phyloP scores from a whole-genome alignment of 768 basidiomycete genomes.

The Termitomyces sp. region DNA sequence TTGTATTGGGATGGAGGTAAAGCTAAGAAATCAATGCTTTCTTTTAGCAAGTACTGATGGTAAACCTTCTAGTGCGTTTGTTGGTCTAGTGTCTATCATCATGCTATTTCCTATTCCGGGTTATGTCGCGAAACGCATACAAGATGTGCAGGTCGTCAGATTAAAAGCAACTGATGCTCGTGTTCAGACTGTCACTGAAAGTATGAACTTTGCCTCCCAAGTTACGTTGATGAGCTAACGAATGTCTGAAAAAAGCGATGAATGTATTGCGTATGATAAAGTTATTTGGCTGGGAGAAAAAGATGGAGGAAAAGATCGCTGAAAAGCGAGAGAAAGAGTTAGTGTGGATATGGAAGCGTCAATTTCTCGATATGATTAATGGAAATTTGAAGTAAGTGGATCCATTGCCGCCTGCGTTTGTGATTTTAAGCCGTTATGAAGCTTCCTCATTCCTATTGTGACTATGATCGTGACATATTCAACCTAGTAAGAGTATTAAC shows the following conservation, averaged over 20 bases:
- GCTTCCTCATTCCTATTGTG: conserved; percentile 53
- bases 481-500: conserved; percentile 39
- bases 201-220: conserved; percentile 26
- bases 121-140: conserved; percentile 41
- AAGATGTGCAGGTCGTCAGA: conserved; percentile 40
- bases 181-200: conserved; percentile 57
- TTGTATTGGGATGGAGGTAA: conserved; percentile 44
- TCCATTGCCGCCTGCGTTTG: background rate
- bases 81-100: conserved; percentile 49
- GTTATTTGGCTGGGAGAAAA: conserved; percentile 63
- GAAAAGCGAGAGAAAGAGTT: conserved; percentile 61
- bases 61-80: conserved; percentile 37
- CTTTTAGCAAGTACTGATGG: conserved; percentile 1
- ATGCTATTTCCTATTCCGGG: conserved; percentile 55
- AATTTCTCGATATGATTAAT: conserved; percentile 44
- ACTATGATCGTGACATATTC: conserved; percentile 65
- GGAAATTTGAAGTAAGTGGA: conserved; percentile 34
- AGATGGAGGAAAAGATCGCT: conserved; percentile 45
- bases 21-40: background rate
- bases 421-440: conserved; percentile 15
- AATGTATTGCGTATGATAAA: conserved; percentile 64
- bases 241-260: conserved; percentile 32
- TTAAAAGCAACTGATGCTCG: conserved; percentile 55
- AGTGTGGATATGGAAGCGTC: conserved; percentile 42
- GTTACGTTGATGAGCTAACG: background rate